phyloP scores from a whole-genome alignment of 352 stramenopile genomes.

The Phytophthora pluvialis region DNA sequence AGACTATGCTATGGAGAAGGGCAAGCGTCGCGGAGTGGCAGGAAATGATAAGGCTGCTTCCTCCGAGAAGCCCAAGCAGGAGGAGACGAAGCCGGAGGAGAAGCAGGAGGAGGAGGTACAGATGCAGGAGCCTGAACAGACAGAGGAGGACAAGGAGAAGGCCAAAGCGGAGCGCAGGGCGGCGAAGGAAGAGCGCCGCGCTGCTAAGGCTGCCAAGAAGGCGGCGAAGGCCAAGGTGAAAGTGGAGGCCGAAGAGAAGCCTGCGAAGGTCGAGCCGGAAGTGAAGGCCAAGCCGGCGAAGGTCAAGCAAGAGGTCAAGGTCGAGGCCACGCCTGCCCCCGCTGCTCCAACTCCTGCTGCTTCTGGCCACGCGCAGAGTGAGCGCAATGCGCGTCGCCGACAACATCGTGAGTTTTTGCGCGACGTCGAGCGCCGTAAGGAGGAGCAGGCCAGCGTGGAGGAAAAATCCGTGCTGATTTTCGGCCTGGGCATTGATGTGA shows the following conservation, averaged over 20 bases:
- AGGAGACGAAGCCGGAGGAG: conserved; percentile 20
- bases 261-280: conserved; percentile 15
- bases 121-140: conserved; percentile 21
- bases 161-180: conserved; percentile 31
- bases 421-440: conserved; percentile 70
- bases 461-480: conserved; percentile 84
- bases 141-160: conserved; percentile 23
- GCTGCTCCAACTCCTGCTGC: conserved; percentile 2
- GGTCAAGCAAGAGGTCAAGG: conserved; percentile 31
- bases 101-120: conserved; percentile 21
- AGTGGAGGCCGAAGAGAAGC: conserved; percentile 14
- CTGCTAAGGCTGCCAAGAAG: conserved; percentile 31
- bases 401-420: conserved; percentile 81
- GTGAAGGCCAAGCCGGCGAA: conserved; percentile 23
- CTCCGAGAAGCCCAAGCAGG: conserved; percentile 14
- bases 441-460: conserved; percentile 50
- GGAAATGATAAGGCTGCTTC: conserved; percentile 15
- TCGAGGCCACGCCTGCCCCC: conserved; percentile 24
- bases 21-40: conserved; percentile 41
- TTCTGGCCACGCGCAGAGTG: conserved; percentile 62
- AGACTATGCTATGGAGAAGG: conserved; percentile 84
- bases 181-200: conserved; percentile 32
- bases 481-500: conserved; percentile 69
- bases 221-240: conserved; percentile 26
- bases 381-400: conserved; percentile 79